Base-by-base conservation (phyloP, 2,329 filamentous ascomycete species). In the Emmonsiellopsis sp. region DNA sequence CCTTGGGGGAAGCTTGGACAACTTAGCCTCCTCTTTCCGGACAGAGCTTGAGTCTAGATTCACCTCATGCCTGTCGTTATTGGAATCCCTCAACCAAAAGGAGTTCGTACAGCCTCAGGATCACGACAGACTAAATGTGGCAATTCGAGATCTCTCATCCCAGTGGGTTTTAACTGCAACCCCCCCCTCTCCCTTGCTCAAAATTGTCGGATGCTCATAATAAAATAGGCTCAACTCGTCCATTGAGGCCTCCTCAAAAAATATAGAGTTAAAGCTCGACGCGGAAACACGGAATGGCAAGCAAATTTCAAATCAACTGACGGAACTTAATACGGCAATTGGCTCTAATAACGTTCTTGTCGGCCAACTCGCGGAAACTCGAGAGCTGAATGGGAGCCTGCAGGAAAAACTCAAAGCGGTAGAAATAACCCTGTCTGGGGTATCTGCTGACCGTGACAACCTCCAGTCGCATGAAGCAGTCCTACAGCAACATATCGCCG, bases 401-500 rank as follows among this genome's bases (percentile, higher is more conserved):
- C 52, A 62, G 8, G 52, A 55, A 16, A 61, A 52, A 10, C 37
- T 70, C 10, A 54, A 59, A 13, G 11, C 7, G 5, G 30, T 63
- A 11, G 54, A 59, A 16, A 55, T 61, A n/a, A 56, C 41, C 3
- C 46, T 69, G 13, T 52, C 54, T 4, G 56, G 44, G n/a, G 35
- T 40, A 15, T 52, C 46, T 10, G 34, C 30, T 2, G 55, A 53
- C 7, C 40, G 48, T 37, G 41, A 53, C 40, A 45, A 26, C 7
- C 46, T 59, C 7, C 59, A 61, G 13, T 40, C 45, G 4, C 34
- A 40, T 37, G 64, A 64, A 45, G 37, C 35, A 5, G 58, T 56
- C 9, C 67, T 73, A 34, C 56, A 55, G 4, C 52, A 62, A 1
- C 65, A 68, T n/a, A 63, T 72, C 32, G 31, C 38, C 7, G 38